Evolutionary conservation across 2,329 filamentous ascomycete genomes (phyloP).

Genomic region (Rhynchosporium graminicola): DNA sequence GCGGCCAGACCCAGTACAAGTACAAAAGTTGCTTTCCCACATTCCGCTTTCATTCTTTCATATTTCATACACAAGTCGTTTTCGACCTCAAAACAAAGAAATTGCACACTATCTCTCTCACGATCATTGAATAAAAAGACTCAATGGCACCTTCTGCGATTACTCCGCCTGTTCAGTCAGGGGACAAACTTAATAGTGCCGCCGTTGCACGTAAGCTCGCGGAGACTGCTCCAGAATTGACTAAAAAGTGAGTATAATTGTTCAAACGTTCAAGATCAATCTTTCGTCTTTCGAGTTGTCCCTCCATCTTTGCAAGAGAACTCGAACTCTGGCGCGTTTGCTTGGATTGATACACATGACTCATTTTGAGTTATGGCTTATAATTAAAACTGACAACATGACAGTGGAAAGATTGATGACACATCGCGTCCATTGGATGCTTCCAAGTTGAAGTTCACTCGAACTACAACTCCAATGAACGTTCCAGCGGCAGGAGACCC

Average conservation of each 20-base stretch:
- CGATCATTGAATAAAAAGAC: background rate
- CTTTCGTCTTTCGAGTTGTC: background rate
- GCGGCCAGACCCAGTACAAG: conserved; percentile 7
- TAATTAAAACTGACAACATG: conserved; percentile 9
- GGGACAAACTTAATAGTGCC: conserved; percentile 53
- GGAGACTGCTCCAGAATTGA: conserved; percentile 51
- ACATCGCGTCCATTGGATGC: conserved; percentile 51
- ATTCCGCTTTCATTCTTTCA: background rate
- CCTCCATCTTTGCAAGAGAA: background rate
- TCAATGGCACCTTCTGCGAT: conserved; percentile 52
- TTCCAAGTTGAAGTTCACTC: conserved; percentile 59
- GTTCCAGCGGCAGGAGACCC: conserved; percentile 52
- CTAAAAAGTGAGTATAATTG: conserved; percentile 42
- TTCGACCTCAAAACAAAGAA: conserved; percentile 9
- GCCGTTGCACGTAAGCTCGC: conserved; percentile 52
- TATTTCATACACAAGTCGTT: background rate
- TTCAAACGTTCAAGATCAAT: background rate
- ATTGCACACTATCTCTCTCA: background rate
- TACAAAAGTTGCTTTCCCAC: conserved; percentile 14
- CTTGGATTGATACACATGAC: conserved; percentile 8
- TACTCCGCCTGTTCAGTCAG: conserved; percentile 46
- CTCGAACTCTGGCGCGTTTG: background rate
- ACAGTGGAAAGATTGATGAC: conserved; percentile 66
- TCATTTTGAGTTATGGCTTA: background rate
- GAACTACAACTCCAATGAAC: conserved; percentile 51